Base-by-base conservation (phyloP, 2,329 filamentous ascomycete species). In the Chaetomiaceae sp. region DNA sequence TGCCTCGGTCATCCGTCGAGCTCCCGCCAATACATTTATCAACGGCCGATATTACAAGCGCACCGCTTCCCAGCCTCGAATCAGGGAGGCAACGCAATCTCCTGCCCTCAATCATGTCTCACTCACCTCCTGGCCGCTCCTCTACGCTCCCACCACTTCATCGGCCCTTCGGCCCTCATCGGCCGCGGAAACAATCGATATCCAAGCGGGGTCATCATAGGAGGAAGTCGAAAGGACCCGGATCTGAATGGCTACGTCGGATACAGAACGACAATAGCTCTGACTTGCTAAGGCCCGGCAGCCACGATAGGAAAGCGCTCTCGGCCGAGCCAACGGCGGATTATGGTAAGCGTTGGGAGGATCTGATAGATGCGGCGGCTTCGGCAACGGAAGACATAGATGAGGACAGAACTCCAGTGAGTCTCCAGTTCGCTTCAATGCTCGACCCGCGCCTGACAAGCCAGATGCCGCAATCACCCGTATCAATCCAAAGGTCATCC, bases 311-410 rank as follows among this genome's bases (percentile, higher is more conserved):
- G 58, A 95, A 96, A 71, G 89, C 90, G 51, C 81, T 88, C 61
- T 95, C 90, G 14, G 89, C 89, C 37, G 92, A 96, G 70, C 90
- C 91, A 21, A 81, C 86, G 52, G 84, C 82, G 18, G 86, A 87
- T 55, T 87, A 88, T 71, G 90, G 89, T 60, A 95, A 94, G 73
- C 81, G 92, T 64, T 97, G 92, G 94, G 90, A 96, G 70, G 92
- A 97, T 69, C 78, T 97, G 56, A 95, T 97, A 60, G 91, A 96
- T 70, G 92, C 92, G 48, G 92, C 80, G 50, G 90, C 92, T 29
- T 96, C 90, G 57, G 90, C 91, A 25, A 95, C 90, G 3, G 91
- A 95, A 72, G 92, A 86, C 64, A 80, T 94, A 66, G 90, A 95
- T 68, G 90, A 91, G 66, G 91, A 96, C 70, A 82, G 92, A 67